Percentiles rank a stretch among this genome's conserved stretches.
Evolutionary conservation across 2,329 filamentous ascomycete species (phyloP).

Genomic region (Malbranchea zuffiana): DNA sequence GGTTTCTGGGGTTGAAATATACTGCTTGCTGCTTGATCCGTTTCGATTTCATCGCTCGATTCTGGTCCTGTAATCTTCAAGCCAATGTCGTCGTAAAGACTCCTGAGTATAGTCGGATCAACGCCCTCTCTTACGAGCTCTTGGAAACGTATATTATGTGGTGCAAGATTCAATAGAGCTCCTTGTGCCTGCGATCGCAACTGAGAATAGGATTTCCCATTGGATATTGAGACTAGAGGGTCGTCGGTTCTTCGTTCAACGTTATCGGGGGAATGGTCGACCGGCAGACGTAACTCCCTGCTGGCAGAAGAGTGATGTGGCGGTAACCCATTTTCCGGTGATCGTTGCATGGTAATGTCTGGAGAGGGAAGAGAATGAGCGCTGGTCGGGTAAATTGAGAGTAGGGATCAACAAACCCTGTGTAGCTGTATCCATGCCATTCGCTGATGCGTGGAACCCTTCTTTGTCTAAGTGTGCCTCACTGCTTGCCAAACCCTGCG

Average conservation of each 20-base stretch:
- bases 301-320: neutral
- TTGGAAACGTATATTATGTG: conserved; percentile 60
- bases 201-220: conserved; percentile 27
- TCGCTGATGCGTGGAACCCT: no score
- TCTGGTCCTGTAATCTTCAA: conserved; percentile 33
- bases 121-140: conserved; percentile 65
- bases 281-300: neutral
- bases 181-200: conserved; percentile 46
- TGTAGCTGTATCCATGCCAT: no score
- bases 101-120: conserved; percentile 49
- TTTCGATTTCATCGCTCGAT: neutral
- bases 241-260: conserved; percentile 2
- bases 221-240: neutral
- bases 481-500: no score
- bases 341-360: neutral
- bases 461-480: no score
- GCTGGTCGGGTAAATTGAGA: no score
- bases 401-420: no score
- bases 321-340: neutral
- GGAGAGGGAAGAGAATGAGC: no score
- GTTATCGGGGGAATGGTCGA: neutral
- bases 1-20: no score
- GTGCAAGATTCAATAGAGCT: conserved; percentile 52
- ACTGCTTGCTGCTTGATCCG: no score
- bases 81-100: conserved; percentile 58